Conservation (phyloP, 139 green algal genomes). For the Coccomyxa sp. region DNA sequence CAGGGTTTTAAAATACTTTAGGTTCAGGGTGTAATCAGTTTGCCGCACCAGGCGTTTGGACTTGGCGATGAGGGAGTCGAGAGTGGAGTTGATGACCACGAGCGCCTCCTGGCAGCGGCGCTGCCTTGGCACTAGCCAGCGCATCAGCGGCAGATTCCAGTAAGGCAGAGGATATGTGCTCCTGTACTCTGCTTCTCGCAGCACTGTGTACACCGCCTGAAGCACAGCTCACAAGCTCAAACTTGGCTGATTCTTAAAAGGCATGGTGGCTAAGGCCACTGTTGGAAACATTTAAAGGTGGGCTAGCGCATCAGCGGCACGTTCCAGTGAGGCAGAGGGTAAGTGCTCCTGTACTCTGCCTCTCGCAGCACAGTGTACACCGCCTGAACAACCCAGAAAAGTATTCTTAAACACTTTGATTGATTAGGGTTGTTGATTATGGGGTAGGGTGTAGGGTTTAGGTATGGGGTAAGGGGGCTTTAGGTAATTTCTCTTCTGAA, state of each 20-base stretch:
- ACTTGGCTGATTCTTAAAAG: not conserved
- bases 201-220: conserved; percentile 89
- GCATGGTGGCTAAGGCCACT: not conserved
- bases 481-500: too few relatives aligned
- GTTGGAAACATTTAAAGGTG: too few relatives aligned
- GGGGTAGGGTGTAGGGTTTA: too few relatives aligned
- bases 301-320: conserved; percentile 41
- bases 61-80: conserved; percentile 84
- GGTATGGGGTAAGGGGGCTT: too few relatives aligned
- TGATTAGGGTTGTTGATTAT: too few relatives aligned
- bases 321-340: conserved; percentile 91
- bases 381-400: conserved; percentile 66
- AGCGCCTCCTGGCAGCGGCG: conserved; percentile 53
- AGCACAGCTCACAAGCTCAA: not conserved
- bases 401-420: too few relatives aligned
- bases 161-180: conserved; percentile 83
- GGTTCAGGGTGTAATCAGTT: too few relatives aligned
- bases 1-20: too few relatives aligned
- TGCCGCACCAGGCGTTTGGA: conserved; percentile 67
- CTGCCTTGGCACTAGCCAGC: conserved; percentile 62
- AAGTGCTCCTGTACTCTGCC: conserved; percentile 85
- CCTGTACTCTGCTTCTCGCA: conserved; percentile 91
- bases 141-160: conserved; percentile 79
- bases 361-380: conserved; percentile 92
- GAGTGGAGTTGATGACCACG: conserved; percentile 66